These are phyloP conservation scores for Pulveroboletus ravenelii DNA, from an alignment of 768 basidiomycete species.

Conservation along the genomic window DNA sequence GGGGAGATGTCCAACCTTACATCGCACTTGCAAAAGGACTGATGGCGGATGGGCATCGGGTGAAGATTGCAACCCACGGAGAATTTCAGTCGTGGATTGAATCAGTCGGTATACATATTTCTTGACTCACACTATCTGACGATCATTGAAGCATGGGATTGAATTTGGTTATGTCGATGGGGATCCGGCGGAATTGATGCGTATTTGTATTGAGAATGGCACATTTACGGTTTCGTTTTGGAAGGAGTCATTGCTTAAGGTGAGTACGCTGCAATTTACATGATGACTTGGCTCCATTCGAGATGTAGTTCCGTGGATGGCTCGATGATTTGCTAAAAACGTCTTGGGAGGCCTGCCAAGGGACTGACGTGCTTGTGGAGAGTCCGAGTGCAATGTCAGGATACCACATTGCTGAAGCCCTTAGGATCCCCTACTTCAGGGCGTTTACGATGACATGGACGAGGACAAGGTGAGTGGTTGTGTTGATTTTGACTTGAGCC, in stretches of 20 bases:
- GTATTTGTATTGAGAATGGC: constrained; percentile 97
- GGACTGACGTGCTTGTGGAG: constrained; percentile 89
- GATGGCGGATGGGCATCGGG: constrained; percentile 83
- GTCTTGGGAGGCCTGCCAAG: constrained; percentile 95
- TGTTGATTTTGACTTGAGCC: not conserved
- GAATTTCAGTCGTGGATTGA: constrained; percentile 96
- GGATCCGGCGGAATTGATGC: constrained; percentile 96
- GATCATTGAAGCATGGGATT: constrained; percentile 72
- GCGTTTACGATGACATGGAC: constrained; percentile 99
- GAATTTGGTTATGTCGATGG: constrained; percentile 93
- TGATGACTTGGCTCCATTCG: constrained; percentile 2
- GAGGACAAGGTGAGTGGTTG: constrained; percentile 60
- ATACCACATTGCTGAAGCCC: constrained; percentile 93
- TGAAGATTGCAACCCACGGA: constrained; percentile 89
- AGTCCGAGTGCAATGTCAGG: constrained; percentile 98
- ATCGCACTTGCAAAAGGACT: constrained; percentile 92
- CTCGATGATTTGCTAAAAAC: constrained; percentile 92
- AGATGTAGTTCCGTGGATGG: constrained; percentile 88
- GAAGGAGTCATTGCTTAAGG: constrained; percentile 86
- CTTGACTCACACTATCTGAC: constrained; percentile 3
- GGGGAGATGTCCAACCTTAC: constrained; percentile 98
- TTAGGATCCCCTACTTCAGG: constrained; percentile 89
- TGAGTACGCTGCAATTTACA: constrained; percentile 26
- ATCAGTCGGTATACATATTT: constrained; percentile 53
- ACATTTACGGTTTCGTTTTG: constrained; percentile 95